These are phyloP conservation scores for Trichoderma hamatum DNA, from an alignment of 2,329 filamentous ascomycete genomes.

Conservation along the genomic window DNA sequence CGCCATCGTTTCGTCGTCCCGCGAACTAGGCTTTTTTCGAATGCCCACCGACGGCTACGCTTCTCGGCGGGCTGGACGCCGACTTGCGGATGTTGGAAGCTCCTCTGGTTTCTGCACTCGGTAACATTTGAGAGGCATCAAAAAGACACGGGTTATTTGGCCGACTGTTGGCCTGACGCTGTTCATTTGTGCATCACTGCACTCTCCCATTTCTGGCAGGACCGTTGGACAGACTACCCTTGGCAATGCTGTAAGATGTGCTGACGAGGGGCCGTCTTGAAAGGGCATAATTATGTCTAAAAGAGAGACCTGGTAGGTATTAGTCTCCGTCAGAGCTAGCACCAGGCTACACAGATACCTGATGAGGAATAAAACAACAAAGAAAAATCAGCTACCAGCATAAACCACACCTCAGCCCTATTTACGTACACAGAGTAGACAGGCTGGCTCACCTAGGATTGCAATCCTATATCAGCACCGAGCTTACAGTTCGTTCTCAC, in stretches of 20 bases:
- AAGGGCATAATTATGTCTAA: background rate
- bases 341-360: background rate
- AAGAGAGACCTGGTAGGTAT: background rate
- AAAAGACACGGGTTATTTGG: background rate
- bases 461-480: background rate
- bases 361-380: background rate
- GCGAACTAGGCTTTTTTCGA: conserved; percentile 3
- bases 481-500: background rate
- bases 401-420: conserved; percentile 10
- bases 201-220: background rate
- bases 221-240: background rate
- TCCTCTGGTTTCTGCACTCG: background rate
- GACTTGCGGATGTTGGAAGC: background rate
- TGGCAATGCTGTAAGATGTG: background rate
- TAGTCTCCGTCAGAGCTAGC: background rate
- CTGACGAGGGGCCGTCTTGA: background rate
- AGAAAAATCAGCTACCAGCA: background rate
- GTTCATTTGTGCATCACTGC: background rate
- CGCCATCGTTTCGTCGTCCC: conserved; percentile 8
- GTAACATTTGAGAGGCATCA: background rate
- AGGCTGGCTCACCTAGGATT: background rate
- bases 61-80: background rate
- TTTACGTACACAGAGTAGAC: background rate
- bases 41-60: background rate
- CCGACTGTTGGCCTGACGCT: background rate